Evolutionary conservation across 495 filamentous ascomycete genomes (phyloP).

Genomic region (Oidiodendron maius): DNA sequence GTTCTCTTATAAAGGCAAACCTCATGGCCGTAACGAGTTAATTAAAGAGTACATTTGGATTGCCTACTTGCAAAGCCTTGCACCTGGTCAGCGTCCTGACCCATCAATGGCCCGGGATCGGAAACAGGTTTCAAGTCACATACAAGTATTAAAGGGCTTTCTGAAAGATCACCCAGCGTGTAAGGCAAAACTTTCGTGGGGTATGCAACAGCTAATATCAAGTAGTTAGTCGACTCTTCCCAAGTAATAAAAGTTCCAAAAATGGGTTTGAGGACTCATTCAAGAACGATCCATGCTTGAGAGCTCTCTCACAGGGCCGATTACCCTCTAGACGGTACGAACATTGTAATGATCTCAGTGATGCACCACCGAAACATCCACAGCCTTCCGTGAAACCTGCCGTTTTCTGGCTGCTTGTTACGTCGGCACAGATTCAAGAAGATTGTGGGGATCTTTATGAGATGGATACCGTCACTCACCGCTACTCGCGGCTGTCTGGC

Average conservation of each 20-base stretch:
- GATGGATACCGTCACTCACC: constrained; percentile 26
- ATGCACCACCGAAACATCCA: background rate
- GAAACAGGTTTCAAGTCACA: constrained; percentile 94
- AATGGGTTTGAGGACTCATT: constrained; percentile 42
- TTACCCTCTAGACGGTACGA: constrained; percentile 32
- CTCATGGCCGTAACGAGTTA: constrained; percentile 84
- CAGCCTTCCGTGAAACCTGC: constrained; percentile 26
- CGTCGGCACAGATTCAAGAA: background rate
- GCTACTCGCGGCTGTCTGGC: constrained; percentile 32
- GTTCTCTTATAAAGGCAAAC: constrained; percentile 62
- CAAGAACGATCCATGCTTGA: constrained; percentile 46
- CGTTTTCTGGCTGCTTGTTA: constrained; percentile 22
- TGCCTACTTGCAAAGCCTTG: constrained; percentile 33
- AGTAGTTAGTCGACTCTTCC: constrained; percentile 26
- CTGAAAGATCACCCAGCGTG: constrained; percentile 53
- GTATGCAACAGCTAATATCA: constrained; percentile 14
- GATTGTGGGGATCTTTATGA: constrained; percentile 24
- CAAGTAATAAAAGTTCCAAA: constrained; percentile 19
- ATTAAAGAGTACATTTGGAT: constrained; percentile 77
- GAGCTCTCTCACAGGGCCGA: constrained; percentile 46
- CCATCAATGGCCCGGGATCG: constrained; percentile 51
- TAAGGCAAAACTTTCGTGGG: constrained; percentile 31
- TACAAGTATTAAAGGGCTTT: constrained; percentile 90
- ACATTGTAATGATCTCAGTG: constrained; percentile 30
- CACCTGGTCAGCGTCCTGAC: constrained; percentile 28